phyloP scores from a whole-genome alignment of 257 asterid genomes.

The Oldenlandia corymbosa region DNA sequence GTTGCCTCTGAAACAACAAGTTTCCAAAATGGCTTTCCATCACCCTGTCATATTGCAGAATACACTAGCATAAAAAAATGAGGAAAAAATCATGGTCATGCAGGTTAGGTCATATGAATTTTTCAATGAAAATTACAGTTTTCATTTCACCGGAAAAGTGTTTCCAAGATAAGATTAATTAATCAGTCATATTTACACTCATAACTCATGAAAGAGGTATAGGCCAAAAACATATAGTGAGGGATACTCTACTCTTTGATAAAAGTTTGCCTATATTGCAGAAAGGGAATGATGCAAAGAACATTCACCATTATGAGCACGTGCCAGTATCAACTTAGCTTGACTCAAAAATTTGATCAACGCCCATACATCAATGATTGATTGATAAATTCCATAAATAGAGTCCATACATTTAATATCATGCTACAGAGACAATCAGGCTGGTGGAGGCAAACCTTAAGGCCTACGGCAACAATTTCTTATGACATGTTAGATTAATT shows the following conservation, averaged over 20 bases:
- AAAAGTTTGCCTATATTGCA: background rate
- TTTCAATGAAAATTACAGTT: background rate
- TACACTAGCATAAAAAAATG: slow-evolving; percentile 5
- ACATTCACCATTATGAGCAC: background rate
- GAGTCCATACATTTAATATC: background rate
- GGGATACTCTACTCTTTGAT: background rate
- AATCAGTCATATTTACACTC: background rate
- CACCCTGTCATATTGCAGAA: slow-evolving; percentile 49
- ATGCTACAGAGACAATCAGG: too few species aligned
- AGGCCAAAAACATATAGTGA: background rate
- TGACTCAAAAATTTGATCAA: background rate
- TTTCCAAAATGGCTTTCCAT: slow-evolving; percentile 92
- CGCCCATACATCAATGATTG: background rate
- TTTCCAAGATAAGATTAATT: background rate
- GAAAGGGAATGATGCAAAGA: background rate
- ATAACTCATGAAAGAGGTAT: background rate
- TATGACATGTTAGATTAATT: too few species aligned
- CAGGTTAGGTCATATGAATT: background rate
- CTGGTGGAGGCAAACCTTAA: background rate
- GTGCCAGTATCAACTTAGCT: background rate
- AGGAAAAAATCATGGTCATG: background rate
- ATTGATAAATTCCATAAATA: background rate
- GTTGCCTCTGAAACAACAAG: slow-evolving; percentile 90
- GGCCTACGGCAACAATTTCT: background rate
- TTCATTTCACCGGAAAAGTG: background rate